A percentile compares a stretch with the other conserved stretches of the same genome.
Evolutionary conservation across 31 red algal genomes (phyloP).

Genomic region (Porphyra umbilicalis): DNA sequence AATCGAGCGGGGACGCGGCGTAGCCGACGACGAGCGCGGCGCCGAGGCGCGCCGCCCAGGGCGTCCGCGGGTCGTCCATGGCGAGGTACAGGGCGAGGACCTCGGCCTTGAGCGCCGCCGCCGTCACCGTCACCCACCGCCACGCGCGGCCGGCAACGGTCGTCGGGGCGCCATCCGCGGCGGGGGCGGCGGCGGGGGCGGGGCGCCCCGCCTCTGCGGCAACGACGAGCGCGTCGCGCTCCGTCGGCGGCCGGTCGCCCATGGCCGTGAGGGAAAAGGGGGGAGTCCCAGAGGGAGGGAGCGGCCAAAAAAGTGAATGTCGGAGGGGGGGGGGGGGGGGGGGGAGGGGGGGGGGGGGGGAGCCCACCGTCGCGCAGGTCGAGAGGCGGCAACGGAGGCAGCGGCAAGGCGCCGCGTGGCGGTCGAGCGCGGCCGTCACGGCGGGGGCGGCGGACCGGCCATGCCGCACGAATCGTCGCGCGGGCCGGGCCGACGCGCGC

Average conservation of each 20-base stretch:
- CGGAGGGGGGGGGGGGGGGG: too few relatives aligned
- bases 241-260: not conserved
- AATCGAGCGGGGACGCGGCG: not conserved
- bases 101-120: not conserved
- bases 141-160: not conserved
- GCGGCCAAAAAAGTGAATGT: too few relatives aligned
- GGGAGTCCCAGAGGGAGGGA: too few relatives aligned
- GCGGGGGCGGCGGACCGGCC: too few relatives aligned
- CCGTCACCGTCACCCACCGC: not conserved
- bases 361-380: too few relatives aligned
- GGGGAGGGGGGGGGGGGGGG: too few relatives aligned
- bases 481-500: too few relatives aligned
- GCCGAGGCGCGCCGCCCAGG: not conserved
- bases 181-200: not conserved
- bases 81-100: slow-evolving; percentile 3
- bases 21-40: not conserved
- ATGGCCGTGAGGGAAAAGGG: not conserved
- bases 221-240: not conserved
- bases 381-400: too few relatives aligned
- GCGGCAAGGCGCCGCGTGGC: too few relatives aligned
- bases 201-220: not conserved
- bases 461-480: too few relatives aligned
- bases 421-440: too few relatives aligned
- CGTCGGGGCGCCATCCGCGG: not conserved
- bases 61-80: slow-evolving; percentile 1